Evolutionary conservation across 257 asterid genomes (phyloP).

Genomic region (Euphrasia confusa): DNA sequence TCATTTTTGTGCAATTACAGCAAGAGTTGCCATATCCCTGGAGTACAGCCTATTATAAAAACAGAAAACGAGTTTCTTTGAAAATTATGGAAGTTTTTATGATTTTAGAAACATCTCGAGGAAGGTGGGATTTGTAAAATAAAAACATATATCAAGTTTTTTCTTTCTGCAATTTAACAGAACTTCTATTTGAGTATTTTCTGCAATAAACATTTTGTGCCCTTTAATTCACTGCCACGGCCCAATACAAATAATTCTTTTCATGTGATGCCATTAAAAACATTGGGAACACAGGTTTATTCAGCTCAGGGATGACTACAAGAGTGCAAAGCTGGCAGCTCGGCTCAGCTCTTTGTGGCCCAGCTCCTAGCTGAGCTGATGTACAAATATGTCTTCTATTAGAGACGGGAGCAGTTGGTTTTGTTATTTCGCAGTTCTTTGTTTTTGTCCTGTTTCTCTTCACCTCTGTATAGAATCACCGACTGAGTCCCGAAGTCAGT

Average conservation of each 20-base stretch:
- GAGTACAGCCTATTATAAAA: neutral
- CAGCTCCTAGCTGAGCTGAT: constrained; percentile 26
- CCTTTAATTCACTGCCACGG: neutral
- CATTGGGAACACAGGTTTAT: constrained; percentile 69
- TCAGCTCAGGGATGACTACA: constrained; percentile 94
- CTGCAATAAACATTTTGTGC: neutral
- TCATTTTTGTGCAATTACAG: too few species aligned
- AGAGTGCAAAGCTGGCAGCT: constrained; percentile 92
- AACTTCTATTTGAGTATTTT: neutral
- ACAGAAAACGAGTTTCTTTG: neutral
- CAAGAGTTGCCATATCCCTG: neutral
- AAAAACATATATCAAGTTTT: too few species aligned
- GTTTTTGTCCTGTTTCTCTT: too few species aligned
- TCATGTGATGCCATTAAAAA: constrained; percentile 17
- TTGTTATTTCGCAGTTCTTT: neutral
- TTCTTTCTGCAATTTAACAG: too few species aligned
- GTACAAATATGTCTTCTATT: neutral
- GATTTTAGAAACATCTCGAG: neutral
- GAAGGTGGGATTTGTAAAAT: neutral
- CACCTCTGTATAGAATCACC: too few species aligned
- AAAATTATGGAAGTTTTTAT: neutral
- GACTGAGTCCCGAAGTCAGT: too few species aligned
- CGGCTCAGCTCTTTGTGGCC: constrained; percentile 70
- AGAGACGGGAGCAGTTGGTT: neutral
- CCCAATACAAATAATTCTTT: neutral